A percentile compares a stretch with the other conserved stretches of the same genome.
These are phyloP conservation scores for Chlorella sp. DNA, from an alignment of 139 green algal species.

Conservation along the genomic window DNA sequence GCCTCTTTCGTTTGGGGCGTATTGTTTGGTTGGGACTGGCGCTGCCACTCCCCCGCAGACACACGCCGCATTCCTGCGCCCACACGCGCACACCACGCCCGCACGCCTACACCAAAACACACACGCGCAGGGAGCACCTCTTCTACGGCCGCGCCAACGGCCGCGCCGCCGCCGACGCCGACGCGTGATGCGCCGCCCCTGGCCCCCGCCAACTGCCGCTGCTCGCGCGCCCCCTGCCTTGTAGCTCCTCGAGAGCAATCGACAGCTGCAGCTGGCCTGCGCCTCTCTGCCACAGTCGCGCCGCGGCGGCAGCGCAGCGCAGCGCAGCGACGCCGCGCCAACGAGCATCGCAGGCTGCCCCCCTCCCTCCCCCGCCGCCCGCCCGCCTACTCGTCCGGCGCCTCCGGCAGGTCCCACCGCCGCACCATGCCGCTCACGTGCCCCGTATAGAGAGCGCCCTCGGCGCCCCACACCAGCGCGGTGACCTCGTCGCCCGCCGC, in stretches of 20 bases:
- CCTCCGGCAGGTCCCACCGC: slow-evolving; percentile 18
- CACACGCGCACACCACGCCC: no score
- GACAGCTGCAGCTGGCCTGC: not conserved
- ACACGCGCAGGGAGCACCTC: no score
- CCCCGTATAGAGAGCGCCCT: slow-evolving; percentile 7
- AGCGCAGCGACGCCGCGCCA: not conserved
- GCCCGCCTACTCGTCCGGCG: slow-evolving; percentile 1
- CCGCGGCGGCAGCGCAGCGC: not conserved
- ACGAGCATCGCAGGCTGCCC: not conserved
- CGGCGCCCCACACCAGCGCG: slow-evolving; percentile 2
- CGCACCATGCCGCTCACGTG: slow-evolving; percentile 22
- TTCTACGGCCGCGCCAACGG: no score
- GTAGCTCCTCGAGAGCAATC: no score
- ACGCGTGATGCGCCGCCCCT: no score
- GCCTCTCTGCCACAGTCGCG: not conserved
- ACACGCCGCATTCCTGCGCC: no score
- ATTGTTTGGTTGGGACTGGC: no score
- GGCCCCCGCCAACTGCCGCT: not conserved
- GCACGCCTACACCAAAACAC: no score
- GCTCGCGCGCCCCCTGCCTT: not conserved
- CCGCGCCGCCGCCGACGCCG: no score
- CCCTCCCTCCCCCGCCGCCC: not conserved
- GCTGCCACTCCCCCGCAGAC: no score
- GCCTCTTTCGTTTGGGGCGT: no score
- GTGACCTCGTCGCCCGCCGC: slow-evolving; percentile 27